phyloP scores from a whole-genome alignment of 2,329 filamentous ascomycete genomes.

The Fusarium floridanum region DNA sequence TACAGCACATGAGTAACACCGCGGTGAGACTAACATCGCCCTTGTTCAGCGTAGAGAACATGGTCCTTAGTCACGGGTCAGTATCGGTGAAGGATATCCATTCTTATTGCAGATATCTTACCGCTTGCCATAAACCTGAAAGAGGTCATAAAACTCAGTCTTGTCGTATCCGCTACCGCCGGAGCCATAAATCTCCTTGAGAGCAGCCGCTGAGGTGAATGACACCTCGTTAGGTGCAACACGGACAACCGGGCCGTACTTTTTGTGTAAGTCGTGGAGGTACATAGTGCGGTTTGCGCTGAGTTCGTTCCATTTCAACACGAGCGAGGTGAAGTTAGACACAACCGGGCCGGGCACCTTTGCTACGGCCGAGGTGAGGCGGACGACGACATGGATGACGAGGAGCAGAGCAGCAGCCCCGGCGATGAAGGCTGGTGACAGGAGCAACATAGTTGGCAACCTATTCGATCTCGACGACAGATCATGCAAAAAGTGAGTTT shows the following conservation, averaged over 20 bases:
- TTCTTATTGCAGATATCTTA: constrained; percentile 46
- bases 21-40: constrained; percentile 57
- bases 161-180: constrained; percentile 75
- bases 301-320: constrained; percentile 70
- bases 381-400: constrained; percentile 43
- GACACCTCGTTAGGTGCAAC: constrained; percentile 70
- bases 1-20: not conserved
- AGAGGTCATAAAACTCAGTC: constrained; percentile 73
- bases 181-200: constrained; percentile 74
- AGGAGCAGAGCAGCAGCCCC: constrained; percentile 43
- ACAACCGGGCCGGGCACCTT: constrained; percentile 62
- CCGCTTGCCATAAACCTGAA: constrained; percentile 69
- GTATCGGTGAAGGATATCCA: not conserved
- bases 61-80: constrained; percentile 58
- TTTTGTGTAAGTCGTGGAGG: constrained; percentile 66
- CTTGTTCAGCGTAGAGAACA: constrained; percentile 71
- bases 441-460: constrained; percentile 42
- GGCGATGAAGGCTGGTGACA: constrained; percentile 46
- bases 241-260: constrained; percentile 69
- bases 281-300: constrained; percentile 65
- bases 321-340: constrained; percentile 63
- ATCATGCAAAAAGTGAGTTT: not conserved
- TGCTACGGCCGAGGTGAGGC: constrained; percentile 51
- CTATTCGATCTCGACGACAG: not conserved
- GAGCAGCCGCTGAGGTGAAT: constrained; percentile 66